These are phyloP conservation scores for Isabelozyma pseudorhagii DNA, from an alignment of 805 yeast species.

Conservation along the genomic window DNA sequence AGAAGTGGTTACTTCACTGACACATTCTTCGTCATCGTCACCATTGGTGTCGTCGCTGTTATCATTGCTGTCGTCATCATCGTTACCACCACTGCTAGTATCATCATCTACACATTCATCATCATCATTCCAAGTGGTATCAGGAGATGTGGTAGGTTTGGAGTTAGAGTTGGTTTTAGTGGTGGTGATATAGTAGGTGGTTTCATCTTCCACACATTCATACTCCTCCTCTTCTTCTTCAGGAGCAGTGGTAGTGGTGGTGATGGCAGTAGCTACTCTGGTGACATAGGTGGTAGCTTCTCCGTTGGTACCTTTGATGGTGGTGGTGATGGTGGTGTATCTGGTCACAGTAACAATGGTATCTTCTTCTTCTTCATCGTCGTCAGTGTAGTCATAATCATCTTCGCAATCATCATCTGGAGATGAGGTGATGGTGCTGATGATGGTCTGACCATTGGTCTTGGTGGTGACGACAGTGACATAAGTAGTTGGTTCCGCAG, in stretches of 20 bases:
- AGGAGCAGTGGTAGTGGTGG: neutral
- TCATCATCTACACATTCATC: constrained; percentile 1
- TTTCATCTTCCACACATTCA: constrained; percentile 7
- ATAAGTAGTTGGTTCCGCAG: constrained; percentile 1
- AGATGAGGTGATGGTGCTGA: constrained; percentile 1
- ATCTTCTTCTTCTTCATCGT: constrained; percentile 1
- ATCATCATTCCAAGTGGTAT: constrained; percentile 2
- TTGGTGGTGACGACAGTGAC: neutral
- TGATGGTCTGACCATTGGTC: neutral
- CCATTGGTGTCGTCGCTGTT: constrained; percentile 8
- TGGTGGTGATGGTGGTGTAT: constrained; percentile 1
- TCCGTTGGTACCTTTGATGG: constrained; percentile 3
- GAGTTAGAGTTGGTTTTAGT: neutral
- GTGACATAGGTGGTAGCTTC: constrained; percentile 3
- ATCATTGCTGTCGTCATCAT: constrained; percentile 6
- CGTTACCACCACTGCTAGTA: constrained; percentile 2
- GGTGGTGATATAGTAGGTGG: neutral
- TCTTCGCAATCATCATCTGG: constrained; percentile 9
- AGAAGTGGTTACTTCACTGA: neutral
- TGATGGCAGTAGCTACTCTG: neutral
- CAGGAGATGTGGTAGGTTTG: neutral
- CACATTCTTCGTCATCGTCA: constrained; percentile 14
- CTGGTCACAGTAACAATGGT: neutral
- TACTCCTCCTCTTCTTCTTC: constrained; percentile 7
- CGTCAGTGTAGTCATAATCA: constrained; percentile 9